Evolutionary conservation across 345 rosid species (phyloP), one percentile per base, ranked within the genome.

Genomic region (Eucalyptus virginea): DNA sequence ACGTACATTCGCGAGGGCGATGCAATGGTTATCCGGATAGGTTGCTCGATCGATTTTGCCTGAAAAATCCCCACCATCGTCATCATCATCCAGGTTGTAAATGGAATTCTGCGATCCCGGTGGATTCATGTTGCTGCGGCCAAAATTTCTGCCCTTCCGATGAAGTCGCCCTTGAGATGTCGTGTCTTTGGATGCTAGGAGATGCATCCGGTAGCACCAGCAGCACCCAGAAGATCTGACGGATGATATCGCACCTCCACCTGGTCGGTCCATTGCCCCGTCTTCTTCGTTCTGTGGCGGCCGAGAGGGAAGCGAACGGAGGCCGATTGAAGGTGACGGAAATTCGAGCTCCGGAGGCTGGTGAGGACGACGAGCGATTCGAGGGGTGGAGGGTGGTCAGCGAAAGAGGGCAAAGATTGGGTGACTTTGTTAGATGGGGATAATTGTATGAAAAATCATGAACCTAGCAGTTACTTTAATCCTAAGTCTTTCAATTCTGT

Each of bases 401-500:
- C 0, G 69, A 28, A 60, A 12, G 32, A 60, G 69, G 69, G 4
- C 4, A 30, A 13, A 60, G n/a, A 11, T 28, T 28, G 3, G 30
- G 62, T 24, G 62, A 56, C 30, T 56, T 24, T 56, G 13, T 0
- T 24, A 23, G 30, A 10, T 10, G 62, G 80, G 9, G 19, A 67
- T n/a, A n/a, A 4, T 16, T 16, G 34, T 8, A 16, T 1, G 34
- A 67, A 65, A 32, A 62, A 30, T 30, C 69, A 28, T 62, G 7
- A 62, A 16, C 9, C 6, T 32, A 16, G 4, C 1, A 1, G 28
- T 4, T 24, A 4, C 0, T 24, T 56, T 0, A 56, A 56, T 24
- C 1, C 1, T 52, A 19, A 19, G 0, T 1, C 0, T 19, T 19
- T 52, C 5, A 1, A 19, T 52, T 56, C 0, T 24, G 1, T 0